Conservation (phyloP, 805 yeast species). For the Yarrowia sp. region DNA sequence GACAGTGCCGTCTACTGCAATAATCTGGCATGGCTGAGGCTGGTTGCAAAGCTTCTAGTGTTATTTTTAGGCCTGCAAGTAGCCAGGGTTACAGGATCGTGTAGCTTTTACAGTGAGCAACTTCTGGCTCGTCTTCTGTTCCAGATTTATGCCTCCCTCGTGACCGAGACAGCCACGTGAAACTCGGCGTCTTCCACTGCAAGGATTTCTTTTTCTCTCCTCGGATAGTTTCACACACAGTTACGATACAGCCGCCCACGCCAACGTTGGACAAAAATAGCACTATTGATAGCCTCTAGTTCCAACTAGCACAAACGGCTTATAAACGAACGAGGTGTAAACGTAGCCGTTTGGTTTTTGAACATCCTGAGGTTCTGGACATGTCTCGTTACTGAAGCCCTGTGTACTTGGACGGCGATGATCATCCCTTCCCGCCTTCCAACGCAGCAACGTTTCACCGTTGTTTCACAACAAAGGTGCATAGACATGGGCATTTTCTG, state of each 20-base stretch:
- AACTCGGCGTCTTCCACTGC: not conserved
- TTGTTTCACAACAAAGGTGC: not conserved
- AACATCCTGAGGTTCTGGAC: too few species aligned
- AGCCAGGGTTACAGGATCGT: not conserved
- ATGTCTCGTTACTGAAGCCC: too few species aligned
- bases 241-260: too few species aligned
- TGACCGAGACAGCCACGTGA: not conserved
- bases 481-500: not conserved
- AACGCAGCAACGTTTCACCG: conserved; percentile 16
- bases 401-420: too few species aligned
- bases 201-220: not conserved
- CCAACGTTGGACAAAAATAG: too few species aligned
- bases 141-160: not conserved
- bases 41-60: not conserved
- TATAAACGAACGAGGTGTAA: too few species aligned
- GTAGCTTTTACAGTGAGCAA: not conserved
- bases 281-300: too few species aligned
- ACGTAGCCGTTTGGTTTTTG: too few species aligned
- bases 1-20: not conserved
- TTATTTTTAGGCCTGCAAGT: not conserved
- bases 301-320: too few species aligned
- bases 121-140: not conserved
- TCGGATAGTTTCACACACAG: not conserved
- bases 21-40: not conserved
- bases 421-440: not conserved